Evolutionary conservation across 1,284 basidiomycete genomes (phyloP).

Genomic region (Rhodotorula mucilaginosa): DNA sequence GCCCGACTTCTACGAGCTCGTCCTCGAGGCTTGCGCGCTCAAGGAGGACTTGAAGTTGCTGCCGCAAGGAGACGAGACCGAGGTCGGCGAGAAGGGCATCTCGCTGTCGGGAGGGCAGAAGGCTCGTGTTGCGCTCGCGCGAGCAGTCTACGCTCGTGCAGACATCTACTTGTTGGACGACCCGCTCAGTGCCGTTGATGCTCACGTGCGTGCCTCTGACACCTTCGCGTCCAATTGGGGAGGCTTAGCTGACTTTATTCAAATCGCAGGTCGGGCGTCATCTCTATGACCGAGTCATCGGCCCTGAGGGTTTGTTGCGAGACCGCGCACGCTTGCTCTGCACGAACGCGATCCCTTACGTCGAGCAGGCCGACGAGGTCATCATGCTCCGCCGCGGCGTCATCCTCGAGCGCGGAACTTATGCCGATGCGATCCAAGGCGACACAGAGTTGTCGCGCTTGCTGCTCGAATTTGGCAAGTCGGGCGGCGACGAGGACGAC

Average conservation of each 20-base stretch:
- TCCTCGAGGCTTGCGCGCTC: conserved; percentile 72
- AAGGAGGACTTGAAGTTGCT: conserved; percentile 74
- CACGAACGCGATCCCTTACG: conserved; percentile 83
- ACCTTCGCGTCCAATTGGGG: background rate
- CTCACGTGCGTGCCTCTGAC: conserved; percentile 60
- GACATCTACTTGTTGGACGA: conserved; percentile 64
- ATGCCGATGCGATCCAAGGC: conserved; percentile 58
- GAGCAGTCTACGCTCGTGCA: conserved; percentile 72
- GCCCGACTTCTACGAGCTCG: conserved; percentile 54
- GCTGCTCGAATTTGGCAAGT: conserved; percentile 59
- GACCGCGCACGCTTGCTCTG: conserved; percentile 83
- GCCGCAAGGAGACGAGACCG: conserved; percentile 65
- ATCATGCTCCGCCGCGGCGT: conserved; percentile 77
- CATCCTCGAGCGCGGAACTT: conserved; percentile 64
- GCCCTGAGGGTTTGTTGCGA: conserved; percentile 78
- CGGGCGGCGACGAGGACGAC: conserved; percentile 43
- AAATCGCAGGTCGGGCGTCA: conserved; percentile 42
- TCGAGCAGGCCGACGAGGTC: conserved; percentile 76
- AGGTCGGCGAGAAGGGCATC: conserved; percentile 73
- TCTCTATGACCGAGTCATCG: conserved; percentile 77
- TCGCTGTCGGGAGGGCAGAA: conserved; percentile 56
- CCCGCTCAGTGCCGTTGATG: conserved; percentile 62
- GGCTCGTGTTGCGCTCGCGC: conserved; percentile 78
- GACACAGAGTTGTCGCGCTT: conserved; percentile 74
- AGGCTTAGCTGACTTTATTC: conserved; percentile 3